These are phyloP conservation scores for Ogataea nonfermentans DNA, from an alignment of 805 yeast genomes.

Conservation along the genomic window DNA sequence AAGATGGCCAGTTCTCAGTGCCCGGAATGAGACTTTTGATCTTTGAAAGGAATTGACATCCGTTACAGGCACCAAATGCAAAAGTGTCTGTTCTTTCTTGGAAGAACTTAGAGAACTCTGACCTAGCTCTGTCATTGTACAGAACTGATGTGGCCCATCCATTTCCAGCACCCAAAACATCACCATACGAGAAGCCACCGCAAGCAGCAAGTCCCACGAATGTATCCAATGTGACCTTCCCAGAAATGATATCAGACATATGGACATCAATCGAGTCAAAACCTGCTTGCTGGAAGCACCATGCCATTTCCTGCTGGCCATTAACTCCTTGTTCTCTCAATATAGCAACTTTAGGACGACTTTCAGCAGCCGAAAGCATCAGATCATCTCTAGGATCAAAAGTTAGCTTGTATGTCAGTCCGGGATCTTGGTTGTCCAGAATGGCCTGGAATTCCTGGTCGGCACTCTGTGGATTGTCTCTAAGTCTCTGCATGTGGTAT, in stretches of 20 bases:
- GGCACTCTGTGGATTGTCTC: conserved; percentile 92
- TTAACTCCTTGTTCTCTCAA: conserved; percentile 98
- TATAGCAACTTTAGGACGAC: conserved; percentile 88
- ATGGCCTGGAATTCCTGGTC: conserved; percentile 79
- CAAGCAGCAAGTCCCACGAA: conserved; percentile 97
- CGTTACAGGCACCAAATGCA: conserved; percentile 98
- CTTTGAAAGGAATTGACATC: conserved; percentile 93
- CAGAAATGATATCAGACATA: conserved; percentile 86
- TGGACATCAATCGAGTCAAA: conserved; percentile 93
- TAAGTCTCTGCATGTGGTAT: conserved; percentile 80
- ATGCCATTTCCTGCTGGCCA: conserved; percentile 98
- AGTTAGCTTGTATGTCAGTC: conserved; percentile 77
- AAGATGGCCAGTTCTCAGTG: conserved; percentile 91
- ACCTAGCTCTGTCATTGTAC: conserved; percentile 72
- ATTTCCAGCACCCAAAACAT: conserved; percentile 96
- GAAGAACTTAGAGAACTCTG: conserved; percentile 78
- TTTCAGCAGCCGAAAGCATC: conserved; percentile 34
- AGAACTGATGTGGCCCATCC: conserved; percentile 99
- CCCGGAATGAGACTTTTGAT: conserved; percentile 89
- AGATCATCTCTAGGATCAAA: conserved; percentile 57
- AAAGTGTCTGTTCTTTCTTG: conserved; percentile 86
- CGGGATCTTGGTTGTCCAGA: conserved; percentile 83
- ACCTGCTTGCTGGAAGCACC: conserved; percentile 93
- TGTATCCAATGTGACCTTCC: conserved; percentile 66
- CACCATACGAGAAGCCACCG: conserved; percentile 99